Evolutionary conservation across 2,329 filamentous ascomycete genomes (phyloP).

Genomic region (Aspergillus niger): DNA sequence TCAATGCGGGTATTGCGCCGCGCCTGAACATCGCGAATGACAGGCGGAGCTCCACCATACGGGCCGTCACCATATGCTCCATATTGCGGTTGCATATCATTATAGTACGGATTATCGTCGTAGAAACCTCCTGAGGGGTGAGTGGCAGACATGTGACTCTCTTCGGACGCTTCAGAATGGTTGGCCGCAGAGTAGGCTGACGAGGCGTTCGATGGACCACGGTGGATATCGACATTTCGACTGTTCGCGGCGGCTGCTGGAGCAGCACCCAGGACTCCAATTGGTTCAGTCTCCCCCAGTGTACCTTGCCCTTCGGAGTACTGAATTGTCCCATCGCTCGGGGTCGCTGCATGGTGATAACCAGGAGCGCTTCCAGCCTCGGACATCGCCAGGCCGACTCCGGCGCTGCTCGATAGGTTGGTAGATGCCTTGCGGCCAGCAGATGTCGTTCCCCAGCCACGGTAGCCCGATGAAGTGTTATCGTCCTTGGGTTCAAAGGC

Average conservation of each 20-base stretch:
- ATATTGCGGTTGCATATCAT: conserved; percentile 43
- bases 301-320: conserved; percentile 65
- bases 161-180: conserved; percentile 66
- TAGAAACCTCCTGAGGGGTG: conserved; percentile 55
- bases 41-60: conserved; percentile 64
- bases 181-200: conserved; percentile 87
- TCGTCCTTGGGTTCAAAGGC: conserved; percentile 69
- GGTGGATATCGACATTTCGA: conserved; percentile 70
- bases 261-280: conserved; percentile 73
- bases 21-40: conserved; percentile 91
- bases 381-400: conserved; percentile 65
- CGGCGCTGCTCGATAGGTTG: conserved; percentile 74
- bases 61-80: conserved; percentile 59
- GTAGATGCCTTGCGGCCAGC: conserved; percentile 84
- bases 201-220: conserved; percentile 92
- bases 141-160: conserved; percentile 51
- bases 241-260: conserved; percentile 65
- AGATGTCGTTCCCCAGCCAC: conserved; percentile 85
- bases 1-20: conserved; percentile 93
- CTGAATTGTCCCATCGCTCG: conserved; percentile 60
- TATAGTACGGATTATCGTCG: conserved; percentile 59
- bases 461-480: conserved; percentile 67
- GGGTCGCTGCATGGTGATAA: conserved; percentile 59
- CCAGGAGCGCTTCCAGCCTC: conserved; percentile 64
- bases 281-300: conserved; percentile 74